Evolutionary conservation across 805 yeast species (phyloP).

Genomic region (Scheffersomyces amazonensis): DNA sequence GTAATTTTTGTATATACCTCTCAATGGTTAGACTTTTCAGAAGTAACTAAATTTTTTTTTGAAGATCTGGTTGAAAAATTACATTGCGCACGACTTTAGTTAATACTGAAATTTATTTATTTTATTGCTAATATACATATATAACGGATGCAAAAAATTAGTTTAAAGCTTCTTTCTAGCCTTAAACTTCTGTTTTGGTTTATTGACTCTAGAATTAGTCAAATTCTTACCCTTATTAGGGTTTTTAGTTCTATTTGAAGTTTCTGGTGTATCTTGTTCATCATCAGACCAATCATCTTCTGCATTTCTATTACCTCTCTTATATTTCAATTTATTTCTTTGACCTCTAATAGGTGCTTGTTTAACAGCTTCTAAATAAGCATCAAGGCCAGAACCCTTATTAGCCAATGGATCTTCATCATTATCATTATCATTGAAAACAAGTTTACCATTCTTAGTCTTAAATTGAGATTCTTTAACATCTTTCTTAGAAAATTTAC

Average conservation of each 20-base stretch:
- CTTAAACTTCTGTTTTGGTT: slow-evolving; percentile 51
- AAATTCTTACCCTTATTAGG: slow-evolving; percentile 10
- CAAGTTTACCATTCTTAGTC: slow-evolving; percentile 64
- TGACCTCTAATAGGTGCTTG: slow-evolving; percentile 95
- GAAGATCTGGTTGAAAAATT: not conserved
- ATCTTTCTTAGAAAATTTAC: slow-evolving; percentile 47
- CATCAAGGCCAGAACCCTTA: slow-evolving; percentile 67
- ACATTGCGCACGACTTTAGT: not conserved
- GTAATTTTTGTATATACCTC: no score
- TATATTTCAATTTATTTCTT: slow-evolving; percentile 84
- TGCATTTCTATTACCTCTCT: slow-evolving; percentile 54
- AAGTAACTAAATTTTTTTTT: not conserved
- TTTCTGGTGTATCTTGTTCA: slow-evolving; percentile 39
- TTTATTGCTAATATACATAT: not conserved
- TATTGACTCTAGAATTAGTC: slow-evolving; percentile 24
- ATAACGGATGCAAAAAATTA: not conserved
- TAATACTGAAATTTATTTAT: not conserved
- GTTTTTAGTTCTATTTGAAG: slow-evolving; percentile 10
- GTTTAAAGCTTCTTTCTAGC: slow-evolving; percentile 56
- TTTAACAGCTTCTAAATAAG: slow-evolving; percentile 90
- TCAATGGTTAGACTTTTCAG: no score
- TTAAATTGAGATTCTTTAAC: slow-evolving; percentile 41
- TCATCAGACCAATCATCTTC: slow-evolving; percentile 48
- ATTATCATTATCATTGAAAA: slow-evolving; percentile 51
- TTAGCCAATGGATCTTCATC: slow-evolving; percentile 46